These are phyloP conservation scores for Trichomonascaceae sp. DNA, from an alignment of 1,139 yeast species.

Conservation along the genomic window DNA sequence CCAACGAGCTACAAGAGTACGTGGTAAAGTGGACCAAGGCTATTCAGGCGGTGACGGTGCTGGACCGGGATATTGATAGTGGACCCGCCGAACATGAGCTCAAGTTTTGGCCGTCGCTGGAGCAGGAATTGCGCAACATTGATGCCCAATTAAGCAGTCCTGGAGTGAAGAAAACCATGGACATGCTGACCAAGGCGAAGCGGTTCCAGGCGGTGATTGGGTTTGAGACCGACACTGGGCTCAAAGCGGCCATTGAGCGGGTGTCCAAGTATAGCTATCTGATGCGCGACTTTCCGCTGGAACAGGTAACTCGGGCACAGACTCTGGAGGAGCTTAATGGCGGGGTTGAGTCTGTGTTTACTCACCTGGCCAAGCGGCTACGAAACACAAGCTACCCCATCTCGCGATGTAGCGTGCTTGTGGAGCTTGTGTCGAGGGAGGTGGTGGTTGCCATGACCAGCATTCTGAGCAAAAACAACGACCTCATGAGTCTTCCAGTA, in stretches of 20 bases:
- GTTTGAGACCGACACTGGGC: conserved; percentile 59
- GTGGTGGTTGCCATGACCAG: conserved; percentile 1
- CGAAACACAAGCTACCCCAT: conserved; percentile 54
- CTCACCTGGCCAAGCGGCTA: conserved; percentile 47
- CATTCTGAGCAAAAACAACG: conserved; percentile 14
- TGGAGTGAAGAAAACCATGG: conserved; percentile 46
- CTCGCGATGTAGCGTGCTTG: conserved; percentile 45
- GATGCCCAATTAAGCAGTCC: conserved; percentile 45
- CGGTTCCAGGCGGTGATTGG: conserved; percentile 69
- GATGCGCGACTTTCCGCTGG: conserved; percentile 58
- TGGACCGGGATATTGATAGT: conserved; percentile 37
- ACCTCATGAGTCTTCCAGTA: conserved; percentile 28
- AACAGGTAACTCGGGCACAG: conserved; percentile 41
- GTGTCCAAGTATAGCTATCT: conserved; percentile 48
- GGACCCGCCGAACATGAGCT: conserved; percentile 61
- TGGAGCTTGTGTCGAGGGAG: conserved; percentile 47
- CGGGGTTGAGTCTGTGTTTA: conserved; percentile 39
- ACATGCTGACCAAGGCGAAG: conserved; percentile 53
- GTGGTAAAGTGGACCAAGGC: conserved; percentile 66
- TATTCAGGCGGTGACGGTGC: conserved; percentile 43
- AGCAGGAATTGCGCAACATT: conserved; percentile 43
- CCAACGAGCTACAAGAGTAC: conserved; percentile 52
- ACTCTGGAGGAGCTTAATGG: conserved; percentile 34
- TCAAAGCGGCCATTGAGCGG: conserved; percentile 41
- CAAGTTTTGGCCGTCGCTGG: conserved; percentile 69